Percentiles rank a stretch among this genome's conserved stretches.
phyloP scores from a whole-genome alignment of 441 rosid species.

The Cnidoscolus chayamansa region DNA sequence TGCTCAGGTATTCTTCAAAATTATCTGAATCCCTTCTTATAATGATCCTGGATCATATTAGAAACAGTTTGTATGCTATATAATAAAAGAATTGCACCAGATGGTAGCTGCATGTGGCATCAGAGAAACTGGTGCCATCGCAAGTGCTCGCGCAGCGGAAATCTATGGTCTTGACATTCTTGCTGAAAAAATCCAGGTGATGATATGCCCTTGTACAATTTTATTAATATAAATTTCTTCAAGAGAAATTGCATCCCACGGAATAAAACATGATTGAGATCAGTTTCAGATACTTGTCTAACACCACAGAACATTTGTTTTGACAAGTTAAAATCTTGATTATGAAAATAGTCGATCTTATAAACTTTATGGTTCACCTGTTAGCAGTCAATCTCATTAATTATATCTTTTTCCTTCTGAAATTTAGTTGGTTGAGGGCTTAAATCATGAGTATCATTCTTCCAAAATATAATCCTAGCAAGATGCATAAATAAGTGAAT shows the following conservation, averaged over 20 bases:
- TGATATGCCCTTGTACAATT: slow-evolving; percentile 5
- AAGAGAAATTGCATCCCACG: neutral
- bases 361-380: neutral
- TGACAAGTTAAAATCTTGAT: neutral
- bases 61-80: slow-evolving; percentile 11
- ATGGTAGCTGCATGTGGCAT: slow-evolving; percentile 50
- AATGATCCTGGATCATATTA: neutral
- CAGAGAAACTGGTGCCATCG: slow-evolving; percentile 73
- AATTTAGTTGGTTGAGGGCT: neutral
- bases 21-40: slow-evolving; percentile 15
- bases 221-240: neutral
- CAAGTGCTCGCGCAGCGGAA: slow-evolving; percentile 88
- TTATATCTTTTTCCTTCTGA: neutral
- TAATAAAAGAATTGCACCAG: slow-evolving; percentile 32
- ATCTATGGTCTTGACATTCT: slow-evolving; percentile 81
- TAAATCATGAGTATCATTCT: neutral
- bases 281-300: neutral
- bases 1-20: slow-evolving; percentile 57
- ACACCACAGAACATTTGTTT: neutral
- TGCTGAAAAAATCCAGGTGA: slow-evolving; percentile 72
- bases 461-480: neutral
- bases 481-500: neutral
- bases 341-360: neutral
- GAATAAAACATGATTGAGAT: neutral
- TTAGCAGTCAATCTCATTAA: neutral